phyloP scores from a whole-genome alignment of 306 rosid genomes.

The Vigna angularis region DNA sequence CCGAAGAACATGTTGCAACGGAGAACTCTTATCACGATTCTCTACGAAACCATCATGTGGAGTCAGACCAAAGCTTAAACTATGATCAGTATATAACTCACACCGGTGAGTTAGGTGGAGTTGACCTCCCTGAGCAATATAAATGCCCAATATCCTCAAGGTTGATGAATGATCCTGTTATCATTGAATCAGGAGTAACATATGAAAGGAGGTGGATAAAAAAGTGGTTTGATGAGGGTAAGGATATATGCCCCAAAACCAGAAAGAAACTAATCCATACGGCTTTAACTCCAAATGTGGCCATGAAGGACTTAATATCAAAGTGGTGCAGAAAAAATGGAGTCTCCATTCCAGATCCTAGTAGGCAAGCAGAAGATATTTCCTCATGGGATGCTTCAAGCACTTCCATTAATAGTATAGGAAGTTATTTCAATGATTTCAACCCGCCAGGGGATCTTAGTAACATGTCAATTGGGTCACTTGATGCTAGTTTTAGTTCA shows the following conservation, averaged over 20 bases:
- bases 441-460: constrained; percentile 70
- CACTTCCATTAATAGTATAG: constrained; percentile 75
- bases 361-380: constrained; percentile 46
- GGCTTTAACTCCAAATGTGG: constrained; percentile 64
- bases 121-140: constrained; percentile 65
- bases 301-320: constrained; percentile 70
- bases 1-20: constrained; percentile 42
- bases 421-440: constrained; percentile 73
- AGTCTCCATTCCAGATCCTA: constrained; percentile 68
- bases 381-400: constrained; percentile 59
- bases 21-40: constrained; percentile 49
- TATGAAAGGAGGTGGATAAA: constrained; percentile 87
- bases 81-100: constrained; percentile 41
- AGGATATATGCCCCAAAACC: constrained; percentile 77
- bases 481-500: constrained; percentile 66
- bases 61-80: constrained; percentile 38
- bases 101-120: constrained; percentile 45
- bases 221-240: constrained; percentile 87
- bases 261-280: constrained; percentile 52
- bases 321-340: constrained; percentile 71
- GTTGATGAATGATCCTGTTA: constrained; percentile 92
- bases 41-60: constrained; percentile 40
- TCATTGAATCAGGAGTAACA: constrained; percentile 80
- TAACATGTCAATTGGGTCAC: constrained; percentile 70
- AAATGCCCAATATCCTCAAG: constrained; percentile 79